Conservation (phyloP, 2,329 filamentous ascomycete genomes). For the Pyricularia pennisetigena region DNA sequence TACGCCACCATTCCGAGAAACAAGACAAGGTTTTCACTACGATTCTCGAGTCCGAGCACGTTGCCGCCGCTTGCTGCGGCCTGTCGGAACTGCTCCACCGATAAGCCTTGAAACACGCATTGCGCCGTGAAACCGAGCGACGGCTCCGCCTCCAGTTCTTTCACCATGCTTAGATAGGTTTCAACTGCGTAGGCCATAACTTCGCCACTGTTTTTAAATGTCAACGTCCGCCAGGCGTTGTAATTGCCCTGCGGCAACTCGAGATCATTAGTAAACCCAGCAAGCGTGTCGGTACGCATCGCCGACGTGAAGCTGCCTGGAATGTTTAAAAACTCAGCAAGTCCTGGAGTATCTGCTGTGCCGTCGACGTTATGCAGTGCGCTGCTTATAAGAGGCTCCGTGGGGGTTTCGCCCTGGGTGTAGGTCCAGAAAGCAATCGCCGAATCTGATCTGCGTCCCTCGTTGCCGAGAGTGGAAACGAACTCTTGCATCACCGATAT, state of each 20-base stretch:
- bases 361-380: constrained; percentile 9
- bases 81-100: constrained; percentile 7
- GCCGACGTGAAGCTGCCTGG: constrained; percentile 12
- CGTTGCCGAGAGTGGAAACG: constrained; percentile 8
- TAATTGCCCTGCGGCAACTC: constrained; percentile 6
- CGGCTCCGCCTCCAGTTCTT: constrained; percentile 11
- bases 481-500: constrained; percentile 11
- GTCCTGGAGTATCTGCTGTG: constrained; percentile 9
- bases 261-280: constrained; percentile 12
- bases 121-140: constrained; percentile 13
- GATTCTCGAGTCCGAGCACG: constrained; percentile 13
- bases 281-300: constrained; percentile 9
- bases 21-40: constrained; percentile 11
- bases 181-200: constrained; percentile 22
- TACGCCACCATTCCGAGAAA: constrained; percentile 11
- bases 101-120: constrained; percentile 16
- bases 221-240: constrained; percentile 25
- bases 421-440: constrained; percentile 11
- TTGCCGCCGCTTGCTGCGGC: constrained; percentile 13
- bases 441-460: constrained; percentile 7
- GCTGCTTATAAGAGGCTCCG: constrained; percentile 9
- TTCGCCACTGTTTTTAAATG: constrained; percentile 24
- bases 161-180: constrained; percentile 13
- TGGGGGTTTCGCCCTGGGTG: constrained; percentile 9
- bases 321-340: constrained; percentile 11